Evolutionary conservation across 352 stramenopile genomes (phyloP), one percentile per base, ranked within the genome.

Genomic region (Pythium dissimile): DNA sequence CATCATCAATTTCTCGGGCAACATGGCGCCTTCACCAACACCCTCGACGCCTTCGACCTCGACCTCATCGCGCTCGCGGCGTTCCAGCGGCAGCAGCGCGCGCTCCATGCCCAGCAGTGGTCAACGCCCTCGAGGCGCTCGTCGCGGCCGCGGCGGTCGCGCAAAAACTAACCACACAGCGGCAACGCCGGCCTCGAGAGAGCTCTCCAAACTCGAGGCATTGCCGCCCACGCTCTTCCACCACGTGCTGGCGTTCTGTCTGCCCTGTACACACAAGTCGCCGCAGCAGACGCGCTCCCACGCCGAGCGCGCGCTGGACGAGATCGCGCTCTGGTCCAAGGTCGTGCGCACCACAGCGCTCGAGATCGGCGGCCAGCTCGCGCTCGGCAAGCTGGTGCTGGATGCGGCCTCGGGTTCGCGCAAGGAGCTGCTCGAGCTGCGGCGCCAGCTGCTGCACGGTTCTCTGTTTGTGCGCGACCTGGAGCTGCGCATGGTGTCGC

Each of bases 141-240:
- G 34, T 20, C 34, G 7, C 7, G 7, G 34, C 5, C 7, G 34
- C 5, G 34, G 34, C 13, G 34, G 12, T 41, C 34, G 34, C 6
- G 34, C 5, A 8, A 41, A 41, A n/a, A 8, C 34, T 3, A 8
- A 21, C 38, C 30, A 35, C 30, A 35, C 30, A 26, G 26, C 16
- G 1, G 44, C n/a, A 0, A 27, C 38, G n/a, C n/a, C 38, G 4
- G 3, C 38, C 6, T 8, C 39, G 39, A 16, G 10, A 6, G 44
- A 38, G 28, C 31, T 34, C 12, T 45, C 47, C 31, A 30, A 8
- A 21, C 35, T 54, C 18, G 47, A 54, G 38, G 8, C 27, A 27
- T 30, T 59, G 51, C 51, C 51, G n/a, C 38, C 28, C 16, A 7
- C 51, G 51, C 51, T 59, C 0, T 59, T 59, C 38, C 42, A 59